Evolutionary conservation across 305 asterid genomes (phyloP), one percentile per base, ranked within the genome.

Genomic region (Solanum hybrid): DNA sequence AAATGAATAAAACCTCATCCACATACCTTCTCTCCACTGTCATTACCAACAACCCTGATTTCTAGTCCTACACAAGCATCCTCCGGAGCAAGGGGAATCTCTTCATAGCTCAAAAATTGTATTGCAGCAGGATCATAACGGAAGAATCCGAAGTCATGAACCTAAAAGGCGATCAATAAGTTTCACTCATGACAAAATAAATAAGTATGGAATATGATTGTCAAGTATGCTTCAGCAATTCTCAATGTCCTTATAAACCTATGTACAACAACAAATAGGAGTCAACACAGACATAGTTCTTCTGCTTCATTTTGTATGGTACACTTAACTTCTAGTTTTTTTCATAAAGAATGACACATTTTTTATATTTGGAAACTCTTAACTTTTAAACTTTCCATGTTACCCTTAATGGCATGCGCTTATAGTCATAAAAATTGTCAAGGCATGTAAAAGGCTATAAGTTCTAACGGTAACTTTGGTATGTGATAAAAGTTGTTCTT

Each of bases 31-130:
- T 97, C 99, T 90, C 99, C 99, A 93, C 99, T 98, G 91, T 98
- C 99, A 91, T 98, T 98, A 42, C 99, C 99, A 24, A 98, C 99
- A 89, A 98, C 99, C 95, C 99, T 95, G 90, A 98, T 96, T 90
- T 98, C 99, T 84, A 96, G 96, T 90, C 99, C 99, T 71, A 98
- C 99, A 80, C 96, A 95, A 89, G 99, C 99, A 90, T 97, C 98
- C 92, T 96, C 99, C 11, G 99, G 99, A 86, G 98, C 96, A 88
- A 98, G 99, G 88, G 98, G 97, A 87, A 97, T 96, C 92, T 97
- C 99, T 89, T 97, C 99, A 80, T 97, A 97, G 94, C 94, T 94
- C 91, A 96, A 96, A 92, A 96, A 98, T 91, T 98, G 97, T 91
- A 98, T 93, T n/a, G 98, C 95, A 91, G 92, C 90, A 90, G 99